phyloP scores from a whole-genome alignment of 768 basidiomycete genomes.

The Peribolospora baueri region DNA sequence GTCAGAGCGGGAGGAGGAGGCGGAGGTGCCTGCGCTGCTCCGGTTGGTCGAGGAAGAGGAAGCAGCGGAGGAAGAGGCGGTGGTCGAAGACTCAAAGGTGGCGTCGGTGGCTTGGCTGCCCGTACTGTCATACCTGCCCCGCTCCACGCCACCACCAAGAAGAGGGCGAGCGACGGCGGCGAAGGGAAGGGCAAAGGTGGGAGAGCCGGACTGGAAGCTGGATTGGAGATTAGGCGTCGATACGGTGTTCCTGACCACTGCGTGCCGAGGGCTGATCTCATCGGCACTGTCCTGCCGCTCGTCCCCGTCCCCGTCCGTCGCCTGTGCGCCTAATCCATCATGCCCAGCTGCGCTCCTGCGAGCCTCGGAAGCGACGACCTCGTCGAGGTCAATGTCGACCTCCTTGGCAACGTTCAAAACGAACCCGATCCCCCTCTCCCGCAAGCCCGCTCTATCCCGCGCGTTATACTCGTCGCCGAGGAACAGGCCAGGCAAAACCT shows the following conservation, averaged over 20 bases:
- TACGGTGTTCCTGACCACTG: constrained; percentile 32
- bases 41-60: too few species aligned
- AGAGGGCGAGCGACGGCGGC: background rate
- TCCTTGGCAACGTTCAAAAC: constrained; percentile 87
- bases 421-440: constrained; percentile 46
- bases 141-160: too few species aligned
- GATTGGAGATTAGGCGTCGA: constrained; percentile 40
- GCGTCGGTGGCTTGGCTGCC: too few species aligned
- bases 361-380: constrained; percentile 1
- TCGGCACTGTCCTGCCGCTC: too few species aligned
- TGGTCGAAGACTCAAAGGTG: too few species aligned
- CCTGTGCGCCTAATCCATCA: background rate
- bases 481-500: constrained; percentile 66
- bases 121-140: too few species aligned
- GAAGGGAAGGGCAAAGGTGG: constrained; percentile 1
- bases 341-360: background rate
- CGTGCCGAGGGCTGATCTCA: too few species aligned
- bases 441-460: constrained; percentile 46
- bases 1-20: too few species aligned
- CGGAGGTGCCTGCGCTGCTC: too few species aligned
- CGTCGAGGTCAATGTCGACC: constrained; percentile 24
- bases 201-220: constrained; percentile 1
- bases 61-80: too few species aligned
- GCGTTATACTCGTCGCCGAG: constrained; percentile 76
- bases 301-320: constrained; percentile 5